Base-by-base conservation (phyloP, 2,329 filamentous ascomycete genomes). In the Emergomyces pasteurianus region DNA sequence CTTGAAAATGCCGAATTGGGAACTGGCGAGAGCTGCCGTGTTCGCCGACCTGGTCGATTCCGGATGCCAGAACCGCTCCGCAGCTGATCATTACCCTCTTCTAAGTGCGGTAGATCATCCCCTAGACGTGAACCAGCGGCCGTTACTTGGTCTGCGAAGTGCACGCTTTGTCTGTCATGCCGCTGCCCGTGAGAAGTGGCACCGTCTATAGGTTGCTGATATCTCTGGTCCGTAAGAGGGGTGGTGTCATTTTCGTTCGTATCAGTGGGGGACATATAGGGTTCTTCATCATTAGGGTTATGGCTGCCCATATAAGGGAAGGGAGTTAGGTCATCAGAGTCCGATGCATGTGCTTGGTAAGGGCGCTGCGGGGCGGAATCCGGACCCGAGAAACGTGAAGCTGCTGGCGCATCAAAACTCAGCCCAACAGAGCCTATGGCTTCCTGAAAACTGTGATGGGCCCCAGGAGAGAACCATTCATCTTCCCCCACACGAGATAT, bases 1-100 rank as follows among this genome's bases (percentile, higher is more conserved):
- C 85, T 81, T 28, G 81, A 83, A 58, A 92, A 73, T 21, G 88
- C 86, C 31, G 74, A 75, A 23, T 82, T 83, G 12, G 83, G 80
- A 21, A 86, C 86, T 1, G 83, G 79, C 1, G 86, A 85, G 46
- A 86, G 78, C 50, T 87, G 87, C 52, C 81, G 77, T 58, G 75
- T 72, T 55, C 74, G 67, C 38, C 54, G 34, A 46, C 56, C 34
- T 46, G 58, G 40, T 28, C n/a, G 23, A 26, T 23, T n/a, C 23
- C 7, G 10, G 42, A 63, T 72, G 58, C 72, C 72, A 59, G 86
- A 83, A 70, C 84, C 83, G 65, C 81, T 83, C 63, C 79, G 78
- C 63, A 79, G 78, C 7, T 79, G 72, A 52, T 77, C 75, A 60
- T 79, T 72, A 6, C 81, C 83, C 55, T 80, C 79, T 72, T 92